phyloP scores from a whole-genome alignment of 2,329 filamentous ascomycete species.

The Nannizziopsis arthrosporioides region DNA sequence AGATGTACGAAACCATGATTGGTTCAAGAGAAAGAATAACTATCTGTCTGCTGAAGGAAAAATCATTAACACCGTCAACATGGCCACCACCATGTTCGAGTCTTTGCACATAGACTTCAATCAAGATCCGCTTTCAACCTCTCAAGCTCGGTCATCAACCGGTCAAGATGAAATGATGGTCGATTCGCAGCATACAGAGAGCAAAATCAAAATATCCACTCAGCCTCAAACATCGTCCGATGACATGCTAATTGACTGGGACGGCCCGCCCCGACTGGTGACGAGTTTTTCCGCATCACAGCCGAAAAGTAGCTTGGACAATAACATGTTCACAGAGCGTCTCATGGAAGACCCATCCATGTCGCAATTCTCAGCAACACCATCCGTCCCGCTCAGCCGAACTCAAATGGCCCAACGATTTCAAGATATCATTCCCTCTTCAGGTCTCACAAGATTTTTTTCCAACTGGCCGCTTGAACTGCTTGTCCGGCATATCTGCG shows the following conservation, averaged over 20 bases:
- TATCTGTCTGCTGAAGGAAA: conserved; percentile 63
- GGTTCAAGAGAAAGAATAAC: conserved; percentile 76
- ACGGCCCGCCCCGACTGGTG: conserved; percentile 54
- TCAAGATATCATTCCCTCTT: conserved; percentile 77
- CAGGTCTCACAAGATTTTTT: conserved; percentile 84
- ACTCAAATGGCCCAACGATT: conserved; percentile 85
- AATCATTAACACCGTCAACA: conserved; percentile 62
- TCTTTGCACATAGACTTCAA: conserved; percentile 79
- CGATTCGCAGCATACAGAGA: conserved; percentile 37
- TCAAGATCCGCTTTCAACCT: conserved; percentile 44
- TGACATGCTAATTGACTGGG: conserved; percentile 78
- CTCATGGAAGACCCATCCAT: conserved; percentile 76
- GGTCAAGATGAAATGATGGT: conserved; percentile 55
- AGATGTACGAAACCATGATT: conserved; percentile 80
- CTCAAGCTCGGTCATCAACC: conserved; percentile 25
- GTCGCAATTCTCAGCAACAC: conserved; percentile 70
- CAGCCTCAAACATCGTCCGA: conserved; percentile 69
- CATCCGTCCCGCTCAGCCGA: conserved; percentile 65
- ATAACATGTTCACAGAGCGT: conserved; percentile 43
- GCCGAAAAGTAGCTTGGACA: conserved; percentile 30
- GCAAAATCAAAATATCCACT: conserved; percentile 53
- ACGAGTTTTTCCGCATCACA: conserved; percentile 36
- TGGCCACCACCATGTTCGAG: conserved; percentile 94
- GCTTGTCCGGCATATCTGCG: conserved; percentile 66
- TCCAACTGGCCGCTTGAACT: conserved; percentile 64